These are phyloP conservation scores for Melaleuca alternifolia DNA, from an alignment of 345 rosid genomes.

Conservation along the genomic window DNA sequence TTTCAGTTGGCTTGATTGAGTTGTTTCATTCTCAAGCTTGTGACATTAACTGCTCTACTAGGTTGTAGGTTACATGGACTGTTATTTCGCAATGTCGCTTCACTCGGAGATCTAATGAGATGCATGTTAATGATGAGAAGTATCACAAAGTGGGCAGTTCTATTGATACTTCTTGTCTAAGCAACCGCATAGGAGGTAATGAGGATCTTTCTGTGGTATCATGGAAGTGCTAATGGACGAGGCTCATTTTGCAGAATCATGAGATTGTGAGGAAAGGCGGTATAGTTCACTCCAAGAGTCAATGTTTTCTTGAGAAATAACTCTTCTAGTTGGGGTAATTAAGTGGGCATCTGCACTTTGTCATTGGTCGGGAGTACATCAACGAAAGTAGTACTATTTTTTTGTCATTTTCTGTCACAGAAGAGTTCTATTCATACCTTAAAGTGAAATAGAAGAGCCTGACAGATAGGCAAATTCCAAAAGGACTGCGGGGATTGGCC, in stretches of 20 bases:
- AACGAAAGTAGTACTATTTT: background rate
- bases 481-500: background rate
- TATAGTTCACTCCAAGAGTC: background rate
- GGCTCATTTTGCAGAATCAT: background rate
- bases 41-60: background rate
- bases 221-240: background rate
- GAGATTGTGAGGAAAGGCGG: background rate
- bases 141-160: background rate
- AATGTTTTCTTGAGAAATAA: background rate
- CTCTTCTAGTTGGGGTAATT: background rate
- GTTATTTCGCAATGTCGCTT: background rate
- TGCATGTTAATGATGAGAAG: background rate
- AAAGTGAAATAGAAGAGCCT: background rate
- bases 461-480: background rate
- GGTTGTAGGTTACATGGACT: background rate
- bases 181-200: background rate
- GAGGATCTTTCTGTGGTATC: background rate
- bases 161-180: background rate
- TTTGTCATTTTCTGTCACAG: background rate
- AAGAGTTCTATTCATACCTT: background rate
- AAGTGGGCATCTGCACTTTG: background rate
- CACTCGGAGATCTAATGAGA: background rate
- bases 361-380: background rate
- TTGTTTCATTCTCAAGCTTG: background rate
- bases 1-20: background rate